These are phyloP conservation scores for Diaporthe australafricana DNA, from an alignment of 2,329 filamentous ascomycete species.

Conservation along the genomic window DNA sequence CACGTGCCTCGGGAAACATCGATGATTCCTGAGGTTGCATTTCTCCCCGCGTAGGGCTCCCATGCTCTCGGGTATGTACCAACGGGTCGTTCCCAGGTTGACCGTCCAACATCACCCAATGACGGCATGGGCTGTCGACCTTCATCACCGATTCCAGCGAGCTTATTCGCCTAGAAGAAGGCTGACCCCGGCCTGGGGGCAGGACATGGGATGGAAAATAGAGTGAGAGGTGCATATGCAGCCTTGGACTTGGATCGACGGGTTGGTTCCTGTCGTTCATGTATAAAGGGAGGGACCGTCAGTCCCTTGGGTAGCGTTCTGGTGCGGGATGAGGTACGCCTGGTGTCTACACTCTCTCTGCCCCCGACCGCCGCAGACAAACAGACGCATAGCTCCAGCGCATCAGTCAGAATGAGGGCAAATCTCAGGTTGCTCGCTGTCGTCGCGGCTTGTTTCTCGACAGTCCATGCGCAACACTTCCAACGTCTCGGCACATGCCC, in stretches of 20 bases:
- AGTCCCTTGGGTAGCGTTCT: neutral
- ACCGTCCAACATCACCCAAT: constrained; percentile 4
- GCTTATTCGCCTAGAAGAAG: constrained; percentile 9
- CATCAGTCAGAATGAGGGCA: constrained; percentile 6
- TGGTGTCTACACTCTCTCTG: neutral
- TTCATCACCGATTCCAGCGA: constrained; percentile 12
- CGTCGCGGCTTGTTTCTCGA: constrained; percentile 50
- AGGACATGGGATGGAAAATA: constrained; percentile 7
- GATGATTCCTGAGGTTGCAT: constrained; percentile 32
- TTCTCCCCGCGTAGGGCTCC: neutral
- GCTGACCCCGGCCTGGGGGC: constrained; percentile 1
- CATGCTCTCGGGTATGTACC: constrained; percentile 14
- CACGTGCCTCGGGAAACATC: constrained; percentile 24
- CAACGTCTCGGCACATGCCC: constrained; percentile 71
- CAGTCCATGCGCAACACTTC: constrained; percentile 67
- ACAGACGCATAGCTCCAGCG: neutral
- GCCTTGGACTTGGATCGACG: neutral
- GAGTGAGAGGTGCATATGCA: constrained; percentile 14
- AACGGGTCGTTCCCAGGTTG: constrained; percentile 3
- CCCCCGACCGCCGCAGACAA: neutral
- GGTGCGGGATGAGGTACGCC: neutral
- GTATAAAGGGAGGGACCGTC: constrained; percentile 19
- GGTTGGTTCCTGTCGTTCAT: neutral
- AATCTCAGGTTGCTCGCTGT: constrained; percentile 39
- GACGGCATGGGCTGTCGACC: constrained; percentile 1